Base-by-base conservation (phyloP, 208 protist species). In the Trypanosomatidae sp. region DNA sequence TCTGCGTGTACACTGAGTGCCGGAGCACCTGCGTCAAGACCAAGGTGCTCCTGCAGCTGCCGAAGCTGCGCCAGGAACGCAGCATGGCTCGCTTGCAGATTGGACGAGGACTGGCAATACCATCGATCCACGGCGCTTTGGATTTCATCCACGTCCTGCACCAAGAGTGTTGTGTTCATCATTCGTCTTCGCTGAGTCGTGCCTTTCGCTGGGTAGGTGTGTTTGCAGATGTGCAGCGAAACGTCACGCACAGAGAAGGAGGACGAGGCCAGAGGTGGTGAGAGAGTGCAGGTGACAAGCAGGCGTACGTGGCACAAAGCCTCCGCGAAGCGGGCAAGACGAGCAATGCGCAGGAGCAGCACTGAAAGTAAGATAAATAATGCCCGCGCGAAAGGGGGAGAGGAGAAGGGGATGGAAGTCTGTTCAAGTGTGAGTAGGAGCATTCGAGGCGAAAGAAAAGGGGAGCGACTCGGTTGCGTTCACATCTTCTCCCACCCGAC, bases 81-180 rank as follows among this genome's bases (percentile, higher is more conserved):
- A 58, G 77, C 62, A 67, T 90, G 81, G 65, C 75, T 86, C 19
- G 59, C 17, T 64, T 82, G 82, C 52, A 92, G 75, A 33, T 77
- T 74, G 1, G 79, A 62, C 15, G 77, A 77, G 2, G 88, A 86
- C 74, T 88, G 74, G 36, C 80, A 72, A 66, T 90, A 92, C 88
- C 88, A 92, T 49, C 50, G 67, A 69, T 92, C 88, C 13, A 92
- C 70, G 1, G 76, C 80, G 30, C 74, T 76, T 65, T 91, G 87
- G n/a, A 88, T 87, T 52, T 90, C 89, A 36, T 92, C 82, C 46
- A 95, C 86, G 17, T 95, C 91, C 47, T 88, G 83, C 33, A 86
- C 39, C 2, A 90, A 59, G 6, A 82, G 66, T 7, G 77, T 68
- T 25, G 74, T 83, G 81, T 79, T 80, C 82, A 84, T 84, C 25